These are phyloP conservation scores for Phytopythium montanum DNA, from an alignment of 352 stramenopile species.

Conservation along the genomic window DNA sequence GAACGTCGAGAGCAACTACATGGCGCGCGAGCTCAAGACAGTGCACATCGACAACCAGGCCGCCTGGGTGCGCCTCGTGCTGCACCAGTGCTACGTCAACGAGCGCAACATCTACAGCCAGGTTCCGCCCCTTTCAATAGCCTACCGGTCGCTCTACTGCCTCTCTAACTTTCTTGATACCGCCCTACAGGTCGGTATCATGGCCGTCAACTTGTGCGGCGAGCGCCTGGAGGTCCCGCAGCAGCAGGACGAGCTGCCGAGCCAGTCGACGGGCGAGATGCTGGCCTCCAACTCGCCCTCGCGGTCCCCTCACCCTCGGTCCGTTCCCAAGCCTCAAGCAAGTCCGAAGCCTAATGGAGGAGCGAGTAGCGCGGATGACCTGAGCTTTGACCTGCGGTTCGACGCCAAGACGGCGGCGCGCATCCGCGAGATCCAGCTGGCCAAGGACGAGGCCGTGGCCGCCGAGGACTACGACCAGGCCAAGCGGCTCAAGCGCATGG, in stretches of 20 bases:
- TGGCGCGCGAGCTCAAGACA: slow-evolving; percentile 91
- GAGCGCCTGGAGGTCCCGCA: slow-evolving; percentile 28
- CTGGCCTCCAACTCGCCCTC: slow-evolving; percentile 11
- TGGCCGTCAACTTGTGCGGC: slow-evolving; percentile 87
- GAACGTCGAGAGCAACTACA: slow-evolving; percentile 82
- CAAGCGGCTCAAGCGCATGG: slow-evolving; percentile 77
- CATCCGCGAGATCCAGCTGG: slow-evolving; percentile 87
- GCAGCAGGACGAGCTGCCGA: slow-evolving; percentile 35
- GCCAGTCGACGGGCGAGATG: slow-evolving; percentile 39
- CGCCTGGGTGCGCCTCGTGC: slow-evolving; percentile 83
- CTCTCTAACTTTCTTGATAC: not conserved
- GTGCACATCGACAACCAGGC: slow-evolving; percentile 88
- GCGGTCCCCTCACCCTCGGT: slow-evolving; percentile 11
- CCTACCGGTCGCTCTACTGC: not conserved
- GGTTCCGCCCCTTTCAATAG: not conserved
- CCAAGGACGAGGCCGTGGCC: slow-evolving; percentile 80
- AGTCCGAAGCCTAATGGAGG: not conserved
- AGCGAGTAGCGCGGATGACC: slow-evolving; percentile 30
- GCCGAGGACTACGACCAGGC: slow-evolving; percentile 91
- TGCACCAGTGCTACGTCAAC: slow-evolving; percentile 89
- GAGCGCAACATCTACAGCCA: slow-evolving; percentile 90
- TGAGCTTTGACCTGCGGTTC: slow-evolving; percentile 86
- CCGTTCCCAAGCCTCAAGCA: slow-evolving; percentile 18
- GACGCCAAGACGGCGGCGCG: slow-evolving; percentile 84
- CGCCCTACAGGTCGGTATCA: slow-evolving; percentile 64